Base-by-base conservation (phyloP, 1,284 basidiomycete genomes). In the Ustilago vetiveriae region DNA sequence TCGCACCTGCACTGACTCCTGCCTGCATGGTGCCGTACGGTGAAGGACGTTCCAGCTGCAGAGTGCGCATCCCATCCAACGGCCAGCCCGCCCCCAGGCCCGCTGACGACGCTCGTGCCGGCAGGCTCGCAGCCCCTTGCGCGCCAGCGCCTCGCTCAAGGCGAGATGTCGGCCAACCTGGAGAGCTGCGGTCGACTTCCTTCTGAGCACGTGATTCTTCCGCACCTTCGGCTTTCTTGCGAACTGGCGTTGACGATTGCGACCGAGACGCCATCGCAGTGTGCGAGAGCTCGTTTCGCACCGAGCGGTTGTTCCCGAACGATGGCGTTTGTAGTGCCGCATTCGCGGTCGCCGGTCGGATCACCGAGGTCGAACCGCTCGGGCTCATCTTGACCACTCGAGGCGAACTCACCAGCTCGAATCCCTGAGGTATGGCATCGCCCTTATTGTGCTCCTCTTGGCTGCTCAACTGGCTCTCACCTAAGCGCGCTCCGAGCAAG, bases 321-420 rank as follows among this genome's bases (percentile, higher is more conserved):
- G 46, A 33, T 5, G 26, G 16, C 17, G 26, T 48, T n/a, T 47
- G 41, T 16, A 64, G 29, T 9, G 36, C 46, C 4, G 55, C 54
- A 23, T 41, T 54, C 17, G 62, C 62, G 11, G 62, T 65, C 3
- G 55, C 30, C 14, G 62, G 62, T 42, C 62, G 55, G 26, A 23
- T 21, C 22, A 27, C 22, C 4, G 36, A 54, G 19, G 44, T 29
- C 22, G 44, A 33, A 7, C 39, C 38, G 13, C 50, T 38, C 21
- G 55, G 24, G 8, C 46, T 40, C 16, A 23, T 14, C 53, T 43
- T 56, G 6, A 36, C 40, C 5, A 27, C 22, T 27, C 50, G 45
- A 13, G 32, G 39, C 14, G 54, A 50, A 39, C 50, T 54, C 13
- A 65, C 62, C 8, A 65, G 46, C 46, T 65, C 62, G 39, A 65